These are phyloP conservation scores for Trichoderma orchidacearum DNA, from an alignment of 495 filamentous ascomycete genomes.

Conservation along the genomic window DNA sequence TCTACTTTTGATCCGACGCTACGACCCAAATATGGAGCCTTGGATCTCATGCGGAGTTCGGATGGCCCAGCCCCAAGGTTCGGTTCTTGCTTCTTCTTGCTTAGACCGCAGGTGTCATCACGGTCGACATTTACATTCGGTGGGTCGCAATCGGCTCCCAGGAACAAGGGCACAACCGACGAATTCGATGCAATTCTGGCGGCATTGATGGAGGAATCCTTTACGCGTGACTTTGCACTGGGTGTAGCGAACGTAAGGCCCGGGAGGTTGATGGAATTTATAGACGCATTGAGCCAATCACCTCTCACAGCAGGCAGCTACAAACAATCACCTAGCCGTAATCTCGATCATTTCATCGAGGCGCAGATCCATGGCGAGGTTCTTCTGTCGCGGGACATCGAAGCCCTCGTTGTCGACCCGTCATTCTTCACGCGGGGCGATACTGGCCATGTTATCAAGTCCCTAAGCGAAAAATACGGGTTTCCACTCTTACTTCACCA, in stretches of 20 bases:
- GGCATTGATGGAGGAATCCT: constrained; percentile 4
- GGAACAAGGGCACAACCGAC: constrained; percentile 1
- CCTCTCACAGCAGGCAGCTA: neutral
- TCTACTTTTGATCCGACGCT: neutral
- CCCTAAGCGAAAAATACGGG: constrained; percentile 1
- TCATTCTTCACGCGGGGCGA: constrained; percentile 2
- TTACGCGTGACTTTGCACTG: constrained; percentile 1
- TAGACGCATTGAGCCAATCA: neutral
- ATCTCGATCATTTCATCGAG: constrained; percentile 6
- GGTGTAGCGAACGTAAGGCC: constrained; percentile 1
- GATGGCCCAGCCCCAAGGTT: constrained; percentile 6
- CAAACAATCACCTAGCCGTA: constrained; percentile 1
- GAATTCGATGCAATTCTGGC: constrained; percentile 4
- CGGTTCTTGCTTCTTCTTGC: constrained; percentile 4
- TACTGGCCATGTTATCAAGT: neutral
- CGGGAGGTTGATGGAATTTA: neutral
- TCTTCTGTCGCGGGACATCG: constrained; percentile 2
- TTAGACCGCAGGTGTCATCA: neutral
- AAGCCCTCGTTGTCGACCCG: constrained; percentile 5
- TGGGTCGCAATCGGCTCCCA: constrained; percentile 1
- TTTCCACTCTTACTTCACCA: constrained; percentile 4
- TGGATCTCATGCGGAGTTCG: constrained; percentile 3
- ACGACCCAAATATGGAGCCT: constrained; percentile 5
- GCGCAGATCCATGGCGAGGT: constrained; percentile 6
- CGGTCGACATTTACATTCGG: constrained; percentile 6